phyloP scores from a whole-genome alignment of 257 asterid species.

The Schizonepeta tenuifolia region DNA sequence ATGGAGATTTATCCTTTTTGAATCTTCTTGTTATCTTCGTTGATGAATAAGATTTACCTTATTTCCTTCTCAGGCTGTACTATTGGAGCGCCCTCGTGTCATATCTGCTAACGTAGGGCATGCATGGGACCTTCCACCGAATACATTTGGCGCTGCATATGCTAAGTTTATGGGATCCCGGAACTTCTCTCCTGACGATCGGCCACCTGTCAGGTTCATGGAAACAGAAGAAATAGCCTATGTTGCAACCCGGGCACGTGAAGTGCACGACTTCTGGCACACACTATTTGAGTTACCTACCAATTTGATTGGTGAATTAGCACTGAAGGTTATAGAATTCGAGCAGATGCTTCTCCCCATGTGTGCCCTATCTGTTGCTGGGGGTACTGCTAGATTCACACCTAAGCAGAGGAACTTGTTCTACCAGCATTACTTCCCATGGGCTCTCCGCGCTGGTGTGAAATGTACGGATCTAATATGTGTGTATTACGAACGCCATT shows the following conservation, averaged over 20 bases:
- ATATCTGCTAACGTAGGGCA: conserved; percentile 79
- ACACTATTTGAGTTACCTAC: conserved; percentile 89
- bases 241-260: conserved; percentile 96
- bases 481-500: conserved; percentile 83
- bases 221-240: conserved; percentile 90
- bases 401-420: conserved; percentile 73
- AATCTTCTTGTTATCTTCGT: background rate
- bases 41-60: background rate
- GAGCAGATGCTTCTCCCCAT: conserved; percentile 96
- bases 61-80: conserved; percentile 53
- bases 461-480: conserved; percentile 82
- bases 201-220: conserved; percentile 98
- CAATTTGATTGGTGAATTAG: conserved; percentile 90
- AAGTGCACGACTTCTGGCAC: conserved; percentile 98
- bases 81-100: conserved; percentile 85
- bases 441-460: conserved; percentile 89
- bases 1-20: background rate
- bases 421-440: conserved; percentile 91
- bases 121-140: conserved; percentile 91
- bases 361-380: conserved; percentile 86
- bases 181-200: conserved; percentile 91
- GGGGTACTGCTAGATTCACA: conserved; percentile 87
- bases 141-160: conserved; percentile 96
- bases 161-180: conserved; percentile 95
- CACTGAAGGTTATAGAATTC: conserved; percentile 86